A percentile compares a stretch with the other conserved stretches of the same genome.
Evolutionary conservation across 148 eudicot genomes (phyloP).

Genomic region (Chenopodium formosanum): DNA sequence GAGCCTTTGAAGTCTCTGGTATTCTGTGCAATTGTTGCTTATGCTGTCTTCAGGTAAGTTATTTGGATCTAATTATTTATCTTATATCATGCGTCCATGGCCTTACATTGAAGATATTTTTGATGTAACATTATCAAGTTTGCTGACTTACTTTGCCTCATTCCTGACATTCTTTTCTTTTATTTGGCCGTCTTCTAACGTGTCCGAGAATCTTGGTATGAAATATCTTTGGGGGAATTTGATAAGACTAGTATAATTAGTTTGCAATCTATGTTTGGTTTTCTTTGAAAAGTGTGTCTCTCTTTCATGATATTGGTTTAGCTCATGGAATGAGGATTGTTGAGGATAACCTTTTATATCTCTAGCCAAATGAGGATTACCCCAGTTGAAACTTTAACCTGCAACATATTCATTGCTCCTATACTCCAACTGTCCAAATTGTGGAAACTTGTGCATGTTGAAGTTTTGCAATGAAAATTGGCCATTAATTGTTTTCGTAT

Average conservation of each 20-base stretch:
- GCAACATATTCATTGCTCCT: background rate
- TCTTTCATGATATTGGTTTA: background rate
- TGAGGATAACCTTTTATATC: too few species aligned
- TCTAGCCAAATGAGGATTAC: background rate
- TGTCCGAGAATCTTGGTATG: background rate
- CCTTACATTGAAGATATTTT: background rate
- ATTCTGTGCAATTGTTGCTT: constrained; percentile 60
- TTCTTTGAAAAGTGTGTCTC: background rate
- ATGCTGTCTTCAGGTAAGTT: constrained; percentile 57
- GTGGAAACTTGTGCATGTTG: too few species aligned
- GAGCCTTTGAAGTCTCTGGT: constrained; percentile 62
- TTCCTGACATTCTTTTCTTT: background rate
- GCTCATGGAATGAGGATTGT: background rate
- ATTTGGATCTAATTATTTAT: background rate
- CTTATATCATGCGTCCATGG: background rate
- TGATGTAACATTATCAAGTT: background rate
- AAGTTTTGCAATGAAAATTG: too few species aligned
- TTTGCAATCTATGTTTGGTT: background rate
- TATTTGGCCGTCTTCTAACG: background rate
- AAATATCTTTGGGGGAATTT: background rate
- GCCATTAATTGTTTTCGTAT: too few species aligned
- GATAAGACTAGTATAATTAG: background rate
- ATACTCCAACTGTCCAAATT: too few species aligned
- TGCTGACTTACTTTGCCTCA: background rate
- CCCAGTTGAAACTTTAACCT: background rate